A percentile compares a stretch with the other conserved stretches of the same genome.
These are phyloP conservation scores for Cucumis melo DNA, from an alignment of 306 rosid genomes.

Conservation along the genomic window DNA sequence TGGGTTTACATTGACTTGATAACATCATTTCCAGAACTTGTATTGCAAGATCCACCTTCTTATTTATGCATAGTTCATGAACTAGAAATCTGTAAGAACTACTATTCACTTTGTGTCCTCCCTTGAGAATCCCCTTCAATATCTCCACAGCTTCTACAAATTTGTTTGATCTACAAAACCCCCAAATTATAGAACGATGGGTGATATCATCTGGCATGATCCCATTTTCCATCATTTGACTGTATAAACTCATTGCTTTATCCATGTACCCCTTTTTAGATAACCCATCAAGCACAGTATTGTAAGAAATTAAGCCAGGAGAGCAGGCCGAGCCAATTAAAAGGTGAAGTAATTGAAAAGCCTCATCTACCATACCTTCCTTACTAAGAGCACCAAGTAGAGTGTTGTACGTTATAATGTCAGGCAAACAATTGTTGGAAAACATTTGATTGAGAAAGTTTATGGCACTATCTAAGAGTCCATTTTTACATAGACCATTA, in stretches of 20 bases:
- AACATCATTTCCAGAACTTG: constrained; percentile 70
- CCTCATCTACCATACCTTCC: constrained; percentile 68
- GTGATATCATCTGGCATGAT: constrained; percentile 67
- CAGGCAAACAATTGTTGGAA: constrained; percentile 45
- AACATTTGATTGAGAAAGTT: constrained; percentile 47
- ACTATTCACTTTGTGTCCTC: constrained; percentile 23
- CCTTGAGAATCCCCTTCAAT: constrained; percentile 33
- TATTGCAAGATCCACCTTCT: constrained; percentile 50
- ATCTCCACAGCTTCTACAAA: constrained; percentile 48
- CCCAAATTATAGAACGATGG: constrained; percentile 46
- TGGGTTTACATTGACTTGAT: constrained; percentile 39
- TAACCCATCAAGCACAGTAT: constrained; percentile 57
- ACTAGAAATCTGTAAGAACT: constrained; percentile 41
- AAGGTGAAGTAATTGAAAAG: constrained; percentile 32
- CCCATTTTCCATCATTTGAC: constrained; percentile 43
- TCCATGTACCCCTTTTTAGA: constrained; percentile 42
- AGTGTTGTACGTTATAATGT: constrained; percentile 70
- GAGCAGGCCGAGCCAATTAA: constrained; percentile 40
- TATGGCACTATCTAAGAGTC: constrained; percentile 55
- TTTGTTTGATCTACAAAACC: constrained; percentile 34
- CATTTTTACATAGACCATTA: constrained; percentile 60
- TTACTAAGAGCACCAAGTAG: constrained; percentile 61
- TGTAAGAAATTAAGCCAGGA: constrained; percentile 64
- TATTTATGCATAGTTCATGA: constrained; percentile 47
- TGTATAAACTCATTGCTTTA: constrained; percentile 41